Evolutionary conservation across 768 basidiomycete species (phyloP).

Genomic region (Boletus reticuloceps): DNA sequence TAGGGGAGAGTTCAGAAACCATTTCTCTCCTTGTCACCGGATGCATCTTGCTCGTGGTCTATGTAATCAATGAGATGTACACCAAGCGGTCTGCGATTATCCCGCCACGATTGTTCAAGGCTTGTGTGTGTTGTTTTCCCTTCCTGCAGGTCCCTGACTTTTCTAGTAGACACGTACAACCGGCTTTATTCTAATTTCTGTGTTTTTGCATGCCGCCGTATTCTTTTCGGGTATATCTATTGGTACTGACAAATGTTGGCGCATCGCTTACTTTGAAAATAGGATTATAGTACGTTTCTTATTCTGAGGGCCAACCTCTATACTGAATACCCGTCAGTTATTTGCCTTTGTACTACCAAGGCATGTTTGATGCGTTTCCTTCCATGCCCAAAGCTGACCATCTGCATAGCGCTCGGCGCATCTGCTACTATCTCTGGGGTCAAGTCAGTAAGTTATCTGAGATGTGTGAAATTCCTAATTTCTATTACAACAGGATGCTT

Average conservation of each 20-base stretch:
- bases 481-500: constrained; percentile 30
- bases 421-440: constrained; percentile 34
- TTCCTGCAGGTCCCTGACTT: background rate
- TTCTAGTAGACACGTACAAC: constrained; percentile 39
- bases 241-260: background rate
- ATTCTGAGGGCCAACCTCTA: background rate
- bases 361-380: background rate
- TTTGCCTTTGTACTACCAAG: constrained; percentile 42
- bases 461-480: background rate
- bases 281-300: constrained; percentile 27
- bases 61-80: constrained; percentile 33
- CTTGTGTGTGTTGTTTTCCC: background rate
- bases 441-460: constrained; percentile 14
- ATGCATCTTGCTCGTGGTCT: constrained; percentile 27
- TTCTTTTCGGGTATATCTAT: constrained; percentile 32
- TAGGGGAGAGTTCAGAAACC: constrained; percentile 32
- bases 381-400: background rate
- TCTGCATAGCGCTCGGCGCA: constrained; percentile 32
- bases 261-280: background rate
- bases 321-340: constrained; percentile 26
- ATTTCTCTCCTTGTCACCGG: constrained; percentile 39
- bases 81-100: constrained; percentile 37
- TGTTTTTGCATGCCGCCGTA: constrained; percentile 33
- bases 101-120: constrained; percentile 39
- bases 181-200: constrained; percentile 26